Conservation (phyloP, 2,329 filamentous ascomycete genomes). For the Cryphonectria radicalis region DNA sequence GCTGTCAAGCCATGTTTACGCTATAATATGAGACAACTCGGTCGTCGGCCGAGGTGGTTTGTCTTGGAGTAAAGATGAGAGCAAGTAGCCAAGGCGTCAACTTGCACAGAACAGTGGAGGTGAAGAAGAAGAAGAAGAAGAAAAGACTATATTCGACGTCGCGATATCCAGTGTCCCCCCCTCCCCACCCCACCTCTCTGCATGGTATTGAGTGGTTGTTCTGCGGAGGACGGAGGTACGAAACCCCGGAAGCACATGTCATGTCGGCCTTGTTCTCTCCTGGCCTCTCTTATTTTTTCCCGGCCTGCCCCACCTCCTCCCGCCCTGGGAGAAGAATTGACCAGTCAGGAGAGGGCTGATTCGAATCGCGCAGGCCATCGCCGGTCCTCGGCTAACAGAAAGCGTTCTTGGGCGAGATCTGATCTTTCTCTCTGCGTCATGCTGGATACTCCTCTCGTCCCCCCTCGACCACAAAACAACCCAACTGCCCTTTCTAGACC, state of each 20-base stretch:
- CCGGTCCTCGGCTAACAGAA: not conserved
- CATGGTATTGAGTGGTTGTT: not conserved
- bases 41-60: no score
- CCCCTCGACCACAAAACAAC: not conserved
- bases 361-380: not conserved
- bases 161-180: no score
- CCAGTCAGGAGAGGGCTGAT: constrained; percentile 11
- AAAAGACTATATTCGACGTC: not conserved
- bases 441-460: no score
- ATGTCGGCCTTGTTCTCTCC: not conserved
- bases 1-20: no score
- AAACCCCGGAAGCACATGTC: not conserved
- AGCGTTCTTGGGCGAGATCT: constrained; percentile 7
- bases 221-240: not conserved
- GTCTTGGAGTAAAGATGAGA: no score
- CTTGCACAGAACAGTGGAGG: not conserved
- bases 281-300: not conserved
- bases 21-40: no score
- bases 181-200: no score
- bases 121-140: no score
- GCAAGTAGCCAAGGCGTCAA: not conserved
- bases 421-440: constrained; percentile 8
- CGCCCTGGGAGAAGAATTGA: not conserved
- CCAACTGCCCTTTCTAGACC: not conserved
- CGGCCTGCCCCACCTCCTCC: not conserved